phyloP scores from a whole-genome alignment of 1,284 basidiomycete species.

The Heliocybe sulcata region DNA sequence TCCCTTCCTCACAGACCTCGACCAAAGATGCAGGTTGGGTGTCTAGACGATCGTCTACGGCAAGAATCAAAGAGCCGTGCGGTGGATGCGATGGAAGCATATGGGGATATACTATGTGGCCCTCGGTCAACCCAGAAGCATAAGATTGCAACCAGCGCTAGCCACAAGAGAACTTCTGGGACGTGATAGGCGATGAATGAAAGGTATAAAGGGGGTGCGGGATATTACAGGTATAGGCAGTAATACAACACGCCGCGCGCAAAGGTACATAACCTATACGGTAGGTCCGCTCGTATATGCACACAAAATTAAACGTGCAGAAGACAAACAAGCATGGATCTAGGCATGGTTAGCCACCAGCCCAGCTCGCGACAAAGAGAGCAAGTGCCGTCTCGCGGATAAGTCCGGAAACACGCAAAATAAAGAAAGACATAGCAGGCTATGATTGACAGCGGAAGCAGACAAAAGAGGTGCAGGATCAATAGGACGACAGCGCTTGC shows the following conservation, averaged over 20 bases:
- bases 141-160: too few species aligned
- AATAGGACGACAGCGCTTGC: not conserved
- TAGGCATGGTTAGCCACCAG: not conserved
- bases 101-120: too few species aligned
- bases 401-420: not conserved
- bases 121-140: too few species aligned
- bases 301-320: not conserved
- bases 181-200: too few species aligned
- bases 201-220: not conserved
- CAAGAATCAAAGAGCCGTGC: too few species aligned
- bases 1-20: too few species aligned
- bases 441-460: not conserved
- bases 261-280: not conserved
- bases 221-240: not conserved
- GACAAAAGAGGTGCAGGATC: not conserved
- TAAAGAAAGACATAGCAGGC: not conserved
- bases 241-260: not conserved
- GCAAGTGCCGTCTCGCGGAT: not conserved
- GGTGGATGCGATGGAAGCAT: too few species aligned
- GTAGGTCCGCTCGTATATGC: too few species aligned
- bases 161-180: too few species aligned
- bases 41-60: too few species aligned
- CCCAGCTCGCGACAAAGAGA: not conserved
- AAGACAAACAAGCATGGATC: not conserved
- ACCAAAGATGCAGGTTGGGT: too few species aligned